Evolutionary conservation across 2,329 filamentous ascomycete species (phyloP).

Genomic region (Alternaria dauci): DNA sequence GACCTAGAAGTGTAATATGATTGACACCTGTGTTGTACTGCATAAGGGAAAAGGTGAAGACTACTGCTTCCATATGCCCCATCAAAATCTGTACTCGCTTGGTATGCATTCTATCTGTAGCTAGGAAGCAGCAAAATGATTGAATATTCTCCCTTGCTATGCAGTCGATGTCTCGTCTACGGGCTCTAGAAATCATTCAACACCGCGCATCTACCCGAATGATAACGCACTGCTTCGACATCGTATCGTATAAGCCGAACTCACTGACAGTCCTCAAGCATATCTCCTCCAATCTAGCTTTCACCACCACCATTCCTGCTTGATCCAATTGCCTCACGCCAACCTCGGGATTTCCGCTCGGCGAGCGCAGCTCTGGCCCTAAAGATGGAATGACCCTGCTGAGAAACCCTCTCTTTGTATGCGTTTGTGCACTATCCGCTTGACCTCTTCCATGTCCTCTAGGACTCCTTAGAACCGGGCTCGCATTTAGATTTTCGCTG

Average conservation of each 20-base stretch:
- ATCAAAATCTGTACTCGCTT: neutral
- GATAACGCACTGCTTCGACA: constrained; percentile 46
- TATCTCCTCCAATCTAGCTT: constrained; percentile 43
- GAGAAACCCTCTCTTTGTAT: constrained; percentile 29
- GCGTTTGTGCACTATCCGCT: constrained; percentile 9
- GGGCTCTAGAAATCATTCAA: constrained; percentile 19
- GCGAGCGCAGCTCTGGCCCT: constrained; percentile 30
- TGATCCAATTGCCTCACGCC: constrained; percentile 21
- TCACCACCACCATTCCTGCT: constrained; percentile 35
- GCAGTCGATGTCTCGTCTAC: neutral
- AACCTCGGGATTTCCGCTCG: constrained; percentile 32
- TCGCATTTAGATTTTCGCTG: constrained; percentile 43
- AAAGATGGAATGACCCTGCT: constrained; percentile 33
- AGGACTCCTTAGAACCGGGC: constrained; percentile 17
- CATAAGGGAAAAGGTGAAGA: neutral
- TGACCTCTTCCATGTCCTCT: constrained; percentile 1
- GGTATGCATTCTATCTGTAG: neutral
- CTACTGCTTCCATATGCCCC: neutral
- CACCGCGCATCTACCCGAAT: constrained; percentile 43
- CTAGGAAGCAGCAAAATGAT: neutral
- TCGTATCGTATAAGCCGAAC: constrained; percentile 49
- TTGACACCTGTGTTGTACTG: neutral
- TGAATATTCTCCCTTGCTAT: neutral
- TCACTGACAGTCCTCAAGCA: constrained; percentile 46
- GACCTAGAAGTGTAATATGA: neutral